These are phyloP conservation scores for Orbilia oligospora DNA, from an alignment of 2,329 filamentous ascomycete genomes.

Conservation along the genomic window DNA sequence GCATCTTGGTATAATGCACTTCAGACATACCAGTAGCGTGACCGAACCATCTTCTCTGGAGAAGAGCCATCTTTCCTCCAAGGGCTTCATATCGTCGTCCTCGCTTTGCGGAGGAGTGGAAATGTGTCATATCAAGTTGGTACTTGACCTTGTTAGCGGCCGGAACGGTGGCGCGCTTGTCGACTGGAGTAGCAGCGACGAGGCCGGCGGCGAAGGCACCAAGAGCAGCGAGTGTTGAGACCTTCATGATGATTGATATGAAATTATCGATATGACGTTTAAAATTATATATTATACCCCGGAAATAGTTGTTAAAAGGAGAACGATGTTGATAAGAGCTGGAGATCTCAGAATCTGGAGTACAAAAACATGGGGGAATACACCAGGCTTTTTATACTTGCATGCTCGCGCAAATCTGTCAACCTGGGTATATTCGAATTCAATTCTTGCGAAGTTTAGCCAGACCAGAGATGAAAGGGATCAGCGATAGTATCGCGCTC, in stretches of 20 bases:
- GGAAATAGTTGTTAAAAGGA: conserved; percentile 20
- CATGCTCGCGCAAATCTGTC: conserved; percentile 27
- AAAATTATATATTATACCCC: conserved; percentile 34
- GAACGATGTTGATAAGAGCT: conserved; percentile 36
- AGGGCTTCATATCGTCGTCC: conserved; percentile 57
- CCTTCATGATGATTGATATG: conserved; percentile 53
- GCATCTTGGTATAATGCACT: conserved; percentile 12
- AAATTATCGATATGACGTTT: conserved; percentile 26
- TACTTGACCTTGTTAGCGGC: conserved; percentile 58
- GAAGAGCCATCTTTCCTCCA: conserved; percentile 56
- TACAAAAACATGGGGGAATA: conserved; percentile 56
- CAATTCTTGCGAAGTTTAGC: conserved; percentile 50
- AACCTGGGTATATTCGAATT: conserved; percentile 20
- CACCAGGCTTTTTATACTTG: conserved; percentile 53
- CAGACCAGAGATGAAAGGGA: conserved; percentile 54
- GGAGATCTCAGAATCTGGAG: conserved; percentile 53
- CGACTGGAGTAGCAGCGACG: conserved; percentile 53
- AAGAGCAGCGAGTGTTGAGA: conserved; percentile 53
- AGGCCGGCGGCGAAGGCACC: conserved; percentile 40
- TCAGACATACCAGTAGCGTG: conserved; percentile 55
- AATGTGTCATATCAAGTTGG: conserved; percentile 59
- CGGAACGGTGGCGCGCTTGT: conserved; percentile 54
- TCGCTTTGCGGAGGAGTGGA: conserved; percentile 59
- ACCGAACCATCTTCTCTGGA: conserved; percentile 54
- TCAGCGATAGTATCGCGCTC: conserved; percentile 55